These are phyloP conservation scores for Globisporangium cylindrosporum DNA, from an alignment of 352 stramenopile species.

Conservation along the genomic window DNA sequence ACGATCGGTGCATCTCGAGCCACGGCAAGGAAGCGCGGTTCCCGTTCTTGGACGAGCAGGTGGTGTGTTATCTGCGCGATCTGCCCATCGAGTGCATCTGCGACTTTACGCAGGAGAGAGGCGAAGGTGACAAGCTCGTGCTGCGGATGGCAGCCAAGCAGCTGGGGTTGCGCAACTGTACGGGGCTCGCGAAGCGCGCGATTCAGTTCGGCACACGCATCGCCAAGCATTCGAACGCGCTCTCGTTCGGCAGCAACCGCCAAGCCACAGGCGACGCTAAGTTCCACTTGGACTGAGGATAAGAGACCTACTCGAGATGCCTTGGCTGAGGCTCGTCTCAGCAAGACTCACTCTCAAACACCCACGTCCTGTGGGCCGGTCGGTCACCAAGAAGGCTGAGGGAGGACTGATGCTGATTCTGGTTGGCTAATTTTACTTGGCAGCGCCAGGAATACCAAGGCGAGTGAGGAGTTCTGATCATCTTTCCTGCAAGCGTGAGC, in stretches of 20 bases:
- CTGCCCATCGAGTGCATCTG: conserved; percentile 76
- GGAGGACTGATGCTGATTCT: not conserved
- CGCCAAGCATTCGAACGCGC: conserved; percentile 83
- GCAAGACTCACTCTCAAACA: not conserved
- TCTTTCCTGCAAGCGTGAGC: not conserved
- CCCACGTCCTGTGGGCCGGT: too few species aligned
- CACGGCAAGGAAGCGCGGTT: conserved; percentile 93
- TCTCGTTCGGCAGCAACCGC: conserved; percentile 41
- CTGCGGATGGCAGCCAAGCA: conserved; percentile 74
- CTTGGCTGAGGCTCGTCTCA: not conserved
- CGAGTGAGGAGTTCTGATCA: not conserved
- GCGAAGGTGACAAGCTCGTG: conserved; percentile 91
- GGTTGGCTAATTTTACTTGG: not conserved
- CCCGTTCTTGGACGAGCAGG: conserved; percentile 93
- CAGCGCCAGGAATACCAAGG: not conserved
- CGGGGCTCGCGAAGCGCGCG: conserved; percentile 87
- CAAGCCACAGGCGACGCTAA: conserved; percentile 44
- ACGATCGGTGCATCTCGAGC: conserved; percentile 93
- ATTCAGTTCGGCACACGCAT: conserved; percentile 95
- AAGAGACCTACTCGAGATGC: not conserved
- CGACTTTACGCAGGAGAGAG: conserved; percentile 70
- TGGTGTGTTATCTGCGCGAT: conserved; percentile 72
- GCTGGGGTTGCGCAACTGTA: conserved; percentile 64
- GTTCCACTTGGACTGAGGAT: conserved; percentile 18
- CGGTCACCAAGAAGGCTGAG: not conserved